These are phyloP conservation scores for Rhizopogon salebrosus DNA, from an alignment of 768 basidiomycete species.

Conservation along the genomic window DNA sequence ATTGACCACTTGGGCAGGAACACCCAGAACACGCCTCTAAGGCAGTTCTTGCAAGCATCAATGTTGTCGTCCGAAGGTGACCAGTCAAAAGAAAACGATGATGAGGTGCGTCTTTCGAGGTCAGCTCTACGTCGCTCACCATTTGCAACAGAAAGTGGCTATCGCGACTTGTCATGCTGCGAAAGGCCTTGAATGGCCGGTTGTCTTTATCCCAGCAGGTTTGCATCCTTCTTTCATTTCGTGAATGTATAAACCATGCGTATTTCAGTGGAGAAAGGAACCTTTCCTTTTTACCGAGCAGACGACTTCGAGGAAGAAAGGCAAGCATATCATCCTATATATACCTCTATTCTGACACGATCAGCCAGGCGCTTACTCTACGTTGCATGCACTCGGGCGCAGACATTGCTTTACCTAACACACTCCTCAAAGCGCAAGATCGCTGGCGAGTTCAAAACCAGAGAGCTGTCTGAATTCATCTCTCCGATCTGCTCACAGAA, in stretches of 20 bases:
- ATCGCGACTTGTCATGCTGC: constrained; percentile 86
- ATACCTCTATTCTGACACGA: neutral
- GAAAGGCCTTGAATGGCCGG: constrained; percentile 91
- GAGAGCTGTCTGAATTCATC: constrained; percentile 57
- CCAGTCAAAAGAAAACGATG: constrained; percentile 46
- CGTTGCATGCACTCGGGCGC: constrained; percentile 85
- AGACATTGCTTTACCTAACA: constrained; percentile 60
- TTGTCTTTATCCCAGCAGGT: constrained; percentile 78
- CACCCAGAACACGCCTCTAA: constrained; percentile 48
- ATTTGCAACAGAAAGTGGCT: constrained; percentile 60
- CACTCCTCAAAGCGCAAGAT: constrained; percentile 45
- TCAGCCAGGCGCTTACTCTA: constrained; percentile 68
- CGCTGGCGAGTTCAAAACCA: constrained; percentile 48
- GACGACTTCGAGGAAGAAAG: constrained; percentile 81
- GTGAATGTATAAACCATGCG: neutral
- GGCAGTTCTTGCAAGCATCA: constrained; percentile 71
- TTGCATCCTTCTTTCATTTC: constrained; percentile 6
- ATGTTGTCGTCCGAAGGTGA: constrained; percentile 81
- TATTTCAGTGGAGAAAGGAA: constrained; percentile 58
- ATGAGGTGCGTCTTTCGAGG: constrained; percentile 30
- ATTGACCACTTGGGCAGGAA: constrained; percentile 21
- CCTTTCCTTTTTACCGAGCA: constrained; percentile 69
- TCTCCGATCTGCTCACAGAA: constrained; percentile 34
- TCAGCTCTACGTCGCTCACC: neutral
- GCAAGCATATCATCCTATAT: constrained; percentile 29